Evolutionary conservation across 2,329 filamentous ascomycete genomes (phyloP).

Genomic region (Calonectria pseudoreteaudii): DNA sequence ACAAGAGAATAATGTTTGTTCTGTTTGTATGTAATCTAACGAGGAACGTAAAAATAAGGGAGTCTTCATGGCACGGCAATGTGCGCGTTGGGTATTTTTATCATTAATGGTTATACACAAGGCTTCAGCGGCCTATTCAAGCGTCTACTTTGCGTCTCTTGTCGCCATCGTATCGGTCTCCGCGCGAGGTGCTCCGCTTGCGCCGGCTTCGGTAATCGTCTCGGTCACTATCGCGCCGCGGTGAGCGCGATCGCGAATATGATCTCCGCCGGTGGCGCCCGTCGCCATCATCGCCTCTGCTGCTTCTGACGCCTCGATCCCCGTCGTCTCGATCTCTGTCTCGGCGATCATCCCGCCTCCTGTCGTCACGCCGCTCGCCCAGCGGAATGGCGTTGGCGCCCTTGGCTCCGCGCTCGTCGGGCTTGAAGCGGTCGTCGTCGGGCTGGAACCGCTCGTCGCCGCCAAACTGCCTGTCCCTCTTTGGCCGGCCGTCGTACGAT

Average conservation of each 20-base stretch:
- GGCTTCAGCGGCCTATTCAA: constrained; percentile 39
- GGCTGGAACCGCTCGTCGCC: constrained; percentile 76
- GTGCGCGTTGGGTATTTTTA: constrained; percentile 34
- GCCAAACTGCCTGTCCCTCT: constrained; percentile 48
- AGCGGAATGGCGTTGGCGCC: constrained; percentile 80
- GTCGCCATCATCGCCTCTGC: constrained; percentile 40
- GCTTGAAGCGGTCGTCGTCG: constrained; percentile 66
- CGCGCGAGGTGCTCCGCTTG: constrained; percentile 68
- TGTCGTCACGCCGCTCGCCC: constrained; percentile 66
- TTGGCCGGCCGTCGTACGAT: constrained; percentile 62
- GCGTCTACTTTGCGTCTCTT: constrained; percentile 70
- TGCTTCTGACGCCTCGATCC: constrained; percentile 45
- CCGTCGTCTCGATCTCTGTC: constrained; percentile 37
- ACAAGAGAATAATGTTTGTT: constrained; percentile 5
- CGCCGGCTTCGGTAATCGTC: constrained; percentile 61
- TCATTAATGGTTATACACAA: constrained; percentile 41
- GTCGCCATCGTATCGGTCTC: constrained; percentile 66
- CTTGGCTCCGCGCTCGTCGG: constrained; percentile 58
- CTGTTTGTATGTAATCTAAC: constrained; percentile 33
- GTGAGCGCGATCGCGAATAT: constrained; percentile 65
- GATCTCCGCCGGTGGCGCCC: constrained; percentile 35
- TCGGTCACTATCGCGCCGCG: constrained; percentile 55
- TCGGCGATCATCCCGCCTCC: constrained; percentile 46
- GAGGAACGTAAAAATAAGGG: constrained; percentile 33
- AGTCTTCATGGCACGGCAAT: constrained; percentile 18